A percentile compares a stretch with the other conserved stretches of the same genome.
Conservation (phyloP, 2,329 filamentous ascomycete genomes). For the Ilyonectria destructans region DNA sequence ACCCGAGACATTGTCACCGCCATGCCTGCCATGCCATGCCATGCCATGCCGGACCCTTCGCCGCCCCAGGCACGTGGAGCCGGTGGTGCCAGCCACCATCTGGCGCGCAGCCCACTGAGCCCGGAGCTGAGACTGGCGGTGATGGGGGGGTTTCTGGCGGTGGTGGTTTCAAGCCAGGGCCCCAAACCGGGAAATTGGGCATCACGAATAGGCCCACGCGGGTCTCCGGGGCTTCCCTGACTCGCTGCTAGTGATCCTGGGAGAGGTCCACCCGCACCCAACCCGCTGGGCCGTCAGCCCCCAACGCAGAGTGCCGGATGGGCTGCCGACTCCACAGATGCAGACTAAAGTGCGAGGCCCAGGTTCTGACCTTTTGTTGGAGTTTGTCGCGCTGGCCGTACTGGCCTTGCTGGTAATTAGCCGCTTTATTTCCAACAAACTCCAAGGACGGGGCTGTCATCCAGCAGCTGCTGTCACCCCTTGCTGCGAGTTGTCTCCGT, state of each 20-base stretch:
- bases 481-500: slow-evolving; percentile 8
- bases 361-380: slow-evolving; percentile 25
- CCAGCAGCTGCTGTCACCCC: slow-evolving; percentile 7
- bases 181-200: slow-evolving; percentile 40
- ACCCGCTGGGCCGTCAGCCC: slow-evolving; percentile 49
- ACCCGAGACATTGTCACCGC: slow-evolving; percentile 52
- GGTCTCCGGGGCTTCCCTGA: slow-evolving; percentile 39
- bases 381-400: background rate
- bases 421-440: slow-evolving; percentile 16
- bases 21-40: slow-evolving; percentile 26
- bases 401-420: background rate
- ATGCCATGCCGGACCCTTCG: slow-evolving; percentile 40
- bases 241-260: slow-evolving; percentile 43
- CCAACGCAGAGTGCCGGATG: slow-evolving; percentile 52
- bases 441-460: slow-evolving; percentile 21
- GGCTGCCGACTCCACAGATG: slow-evolving; percentile 50
- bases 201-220: slow-evolving; percentile 39
- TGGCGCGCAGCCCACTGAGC: slow-evolving; percentile 29
- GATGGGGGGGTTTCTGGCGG: slow-evolving; percentile 37
- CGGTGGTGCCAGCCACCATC: slow-evolving; percentile 44
- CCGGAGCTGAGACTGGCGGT: slow-evolving; percentile 48
- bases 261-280: slow-evolving; percentile 47
- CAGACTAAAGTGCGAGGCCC: slow-evolving; percentile 38
- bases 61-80: slow-evolving; percentile 44
- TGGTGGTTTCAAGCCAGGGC: slow-evolving; percentile 46